These are phyloP conservation scores for Trichoderma atrobrunneum DNA, from an alignment of 2,329 filamentous ascomycete species.

Conservation along the genomic window DNA sequence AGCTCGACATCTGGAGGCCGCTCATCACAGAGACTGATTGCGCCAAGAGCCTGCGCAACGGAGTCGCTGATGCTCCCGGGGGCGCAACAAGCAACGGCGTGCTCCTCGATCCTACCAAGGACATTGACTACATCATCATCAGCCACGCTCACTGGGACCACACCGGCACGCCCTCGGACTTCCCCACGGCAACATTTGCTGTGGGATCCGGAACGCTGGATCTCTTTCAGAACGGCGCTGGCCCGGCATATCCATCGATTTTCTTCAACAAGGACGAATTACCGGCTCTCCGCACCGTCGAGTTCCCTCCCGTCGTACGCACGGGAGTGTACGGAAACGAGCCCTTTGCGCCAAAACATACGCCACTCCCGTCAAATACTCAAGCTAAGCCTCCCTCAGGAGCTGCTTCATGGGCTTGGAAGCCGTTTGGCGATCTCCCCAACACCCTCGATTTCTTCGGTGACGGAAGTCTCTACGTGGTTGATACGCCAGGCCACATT, in stretches of 20 bases:
- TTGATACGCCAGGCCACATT: conserved; percentile 9
- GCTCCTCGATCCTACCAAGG: conserved; percentile 2
- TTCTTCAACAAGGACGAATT: background rate
- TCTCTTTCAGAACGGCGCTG: conserved; percentile 3
- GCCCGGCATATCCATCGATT: background rate
- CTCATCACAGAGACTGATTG: background rate
- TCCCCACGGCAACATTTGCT: conserved; percentile 8
- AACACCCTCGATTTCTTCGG: conserved; percentile 8
- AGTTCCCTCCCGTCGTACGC: background rate
- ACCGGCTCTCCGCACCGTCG: background rate
- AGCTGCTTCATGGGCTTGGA: background rate
- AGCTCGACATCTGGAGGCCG: background rate
- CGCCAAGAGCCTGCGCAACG: background rate
- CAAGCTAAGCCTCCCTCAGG: background rate
- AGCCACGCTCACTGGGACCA: conserved; percentile 13
- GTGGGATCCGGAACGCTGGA: conserved; percentile 4
- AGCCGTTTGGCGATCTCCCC: background rate
- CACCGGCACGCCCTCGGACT: background rate
- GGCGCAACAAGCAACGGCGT: background rate
- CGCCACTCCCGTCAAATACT: background rate
- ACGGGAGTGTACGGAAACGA: conserved; percentile 2
- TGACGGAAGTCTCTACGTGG: conserved; percentile 3
- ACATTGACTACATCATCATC: conserved; percentile 7
- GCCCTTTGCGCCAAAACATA: background rate
- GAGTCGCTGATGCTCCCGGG: background rate